phyloP scores from a whole-genome alignment of 208 protist species.

The Naegleria gruberi region DNA sequence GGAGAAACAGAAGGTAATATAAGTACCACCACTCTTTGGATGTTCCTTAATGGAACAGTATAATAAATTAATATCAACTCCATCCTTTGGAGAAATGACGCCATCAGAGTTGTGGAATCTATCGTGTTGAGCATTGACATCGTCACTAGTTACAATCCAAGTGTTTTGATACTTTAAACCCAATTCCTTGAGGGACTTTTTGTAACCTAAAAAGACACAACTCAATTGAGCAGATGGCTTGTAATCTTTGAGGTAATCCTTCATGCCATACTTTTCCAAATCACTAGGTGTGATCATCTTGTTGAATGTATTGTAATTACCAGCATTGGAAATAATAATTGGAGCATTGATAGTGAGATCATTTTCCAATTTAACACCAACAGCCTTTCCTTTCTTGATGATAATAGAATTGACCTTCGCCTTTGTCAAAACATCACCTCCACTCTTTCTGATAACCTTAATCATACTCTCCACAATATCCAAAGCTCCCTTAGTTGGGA shows the following conservation, averaged over 20 bases:
- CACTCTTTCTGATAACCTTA: neutral
- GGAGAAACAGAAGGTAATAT: neutral
- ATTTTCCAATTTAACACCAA: neutral
- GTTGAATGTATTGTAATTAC: constrained; percentile 5
- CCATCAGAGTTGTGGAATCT: neutral
- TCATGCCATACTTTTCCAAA: neutral
- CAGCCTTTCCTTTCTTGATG: constrained; percentile 9
- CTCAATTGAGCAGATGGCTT: neutral
- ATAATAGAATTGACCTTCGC: constrained; percentile 23
- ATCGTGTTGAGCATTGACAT: neutral
- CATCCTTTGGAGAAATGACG: neutral
- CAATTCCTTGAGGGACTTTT: neutral
- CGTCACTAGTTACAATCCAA: neutral
- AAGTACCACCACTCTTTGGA: neutral
- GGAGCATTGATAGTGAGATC: neutral
- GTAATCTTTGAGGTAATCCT: neutral
- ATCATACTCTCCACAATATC: constrained; percentile 6
- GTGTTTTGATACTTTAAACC: neutral
- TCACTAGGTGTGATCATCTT: neutral
- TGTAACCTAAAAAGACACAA: constrained; percentile 19
- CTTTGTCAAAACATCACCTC: constrained; percentile 22
- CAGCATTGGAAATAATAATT: constrained; percentile 4
- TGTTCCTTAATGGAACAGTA: neutral
- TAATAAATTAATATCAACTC: neutral
- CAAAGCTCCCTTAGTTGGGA: constrained; percentile 22